Evolutionary conservation across 306 rosid genomes (phyloP).

Genomic region (Canavalia gladiata): DNA sequence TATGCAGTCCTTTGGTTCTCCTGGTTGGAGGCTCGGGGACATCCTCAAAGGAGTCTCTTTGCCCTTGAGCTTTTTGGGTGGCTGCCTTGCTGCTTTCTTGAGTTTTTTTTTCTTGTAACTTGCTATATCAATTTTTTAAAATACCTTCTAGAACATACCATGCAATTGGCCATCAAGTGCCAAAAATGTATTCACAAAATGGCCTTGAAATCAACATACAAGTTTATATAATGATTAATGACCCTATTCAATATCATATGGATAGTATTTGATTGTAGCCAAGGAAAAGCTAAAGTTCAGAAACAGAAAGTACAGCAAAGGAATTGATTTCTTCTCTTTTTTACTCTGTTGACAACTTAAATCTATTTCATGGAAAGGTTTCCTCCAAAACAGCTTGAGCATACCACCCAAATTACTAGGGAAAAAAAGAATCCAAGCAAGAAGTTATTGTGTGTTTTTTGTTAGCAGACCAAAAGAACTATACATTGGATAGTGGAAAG

Average conservation of each 20-base stretch:
- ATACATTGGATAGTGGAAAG: not conserved
- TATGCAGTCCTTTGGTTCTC: not conserved
- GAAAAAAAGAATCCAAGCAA: not conserved
- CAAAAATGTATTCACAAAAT: not conserved
- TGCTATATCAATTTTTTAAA: not conserved
- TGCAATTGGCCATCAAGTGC: conserved; percentile 3
- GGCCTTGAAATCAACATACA: not conserved
- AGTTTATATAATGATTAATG: conserved; percentile 20
- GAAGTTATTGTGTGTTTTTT: not conserved
- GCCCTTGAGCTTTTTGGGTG: not conserved
- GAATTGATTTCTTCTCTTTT: not conserved
- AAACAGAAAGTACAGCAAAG: not conserved
- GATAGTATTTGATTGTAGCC: not conserved
- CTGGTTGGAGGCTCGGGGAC: not conserved
- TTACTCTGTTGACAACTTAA: not conserved
- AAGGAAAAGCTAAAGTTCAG: not conserved
- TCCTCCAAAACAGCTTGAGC: not conserved
- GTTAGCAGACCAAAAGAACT: conserved; percentile 3
- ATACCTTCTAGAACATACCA: not conserved
- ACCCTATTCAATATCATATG: not conserved
- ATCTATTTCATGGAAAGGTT: not conserved
- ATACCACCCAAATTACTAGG: not conserved
- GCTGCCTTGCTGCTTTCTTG: not conserved
- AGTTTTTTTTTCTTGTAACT: not conserved
- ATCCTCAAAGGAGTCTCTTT: not conserved